phyloP scores from a whole-genome alignment of 2,329 filamentous ascomycete genomes.

The Cadophora sp. region DNA sequence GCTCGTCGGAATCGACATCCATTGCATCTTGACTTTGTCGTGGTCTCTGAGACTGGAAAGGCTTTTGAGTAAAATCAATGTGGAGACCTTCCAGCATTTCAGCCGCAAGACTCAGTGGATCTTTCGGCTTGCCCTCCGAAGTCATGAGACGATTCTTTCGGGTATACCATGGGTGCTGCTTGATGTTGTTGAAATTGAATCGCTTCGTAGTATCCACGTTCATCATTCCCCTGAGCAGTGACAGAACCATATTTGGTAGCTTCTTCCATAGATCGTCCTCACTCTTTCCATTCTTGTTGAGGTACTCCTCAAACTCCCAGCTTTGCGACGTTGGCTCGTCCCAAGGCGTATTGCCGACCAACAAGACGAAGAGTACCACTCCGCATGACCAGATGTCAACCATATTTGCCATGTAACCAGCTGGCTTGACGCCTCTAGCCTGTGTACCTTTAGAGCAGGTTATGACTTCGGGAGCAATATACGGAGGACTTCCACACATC shows the following conservation, averaged over 20 bases:
- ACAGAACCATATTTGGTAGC: conserved; percentile 76
- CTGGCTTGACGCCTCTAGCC: conserved; percentile 55
- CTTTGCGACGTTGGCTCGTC: conserved; percentile 86
- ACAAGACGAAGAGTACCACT: conserved; percentile 93
- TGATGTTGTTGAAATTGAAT: conserved; percentile 86
- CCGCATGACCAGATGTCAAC: conserved; percentile 98
- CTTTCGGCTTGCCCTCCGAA: conserved; percentile 73
- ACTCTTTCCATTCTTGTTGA: conserved; percentile 79
- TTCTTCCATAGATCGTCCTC: conserved; percentile 85
- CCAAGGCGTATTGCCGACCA: conserved; percentile 98
- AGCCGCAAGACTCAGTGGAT: conserved; percentile 87
- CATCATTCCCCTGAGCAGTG: conserved; percentile 92
- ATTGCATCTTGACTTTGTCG: conserved; percentile 59
- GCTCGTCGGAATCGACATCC: conserved; percentile 66
- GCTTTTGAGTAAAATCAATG: conserved; percentile 82
- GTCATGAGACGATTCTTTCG: conserved; percentile 79
- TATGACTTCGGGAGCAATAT: conserved; percentile 93
- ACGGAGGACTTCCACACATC: conserved; percentile 94
- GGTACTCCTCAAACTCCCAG: conserved; percentile 91
- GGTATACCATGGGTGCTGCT: conserved; percentile 94
- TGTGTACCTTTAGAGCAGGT: conserved; percentile 53
- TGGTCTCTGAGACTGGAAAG: conserved; percentile 49
- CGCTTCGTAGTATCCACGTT: conserved; percentile 75
- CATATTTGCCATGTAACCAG: conserved; percentile 77
- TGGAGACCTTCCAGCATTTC: conserved; percentile 91